Percentiles rank a stretch among this genome's conserved stretches.
phyloP scores from a whole-genome alignment of 768 basidiomycete genomes.

The Leccinum boreale region DNA sequence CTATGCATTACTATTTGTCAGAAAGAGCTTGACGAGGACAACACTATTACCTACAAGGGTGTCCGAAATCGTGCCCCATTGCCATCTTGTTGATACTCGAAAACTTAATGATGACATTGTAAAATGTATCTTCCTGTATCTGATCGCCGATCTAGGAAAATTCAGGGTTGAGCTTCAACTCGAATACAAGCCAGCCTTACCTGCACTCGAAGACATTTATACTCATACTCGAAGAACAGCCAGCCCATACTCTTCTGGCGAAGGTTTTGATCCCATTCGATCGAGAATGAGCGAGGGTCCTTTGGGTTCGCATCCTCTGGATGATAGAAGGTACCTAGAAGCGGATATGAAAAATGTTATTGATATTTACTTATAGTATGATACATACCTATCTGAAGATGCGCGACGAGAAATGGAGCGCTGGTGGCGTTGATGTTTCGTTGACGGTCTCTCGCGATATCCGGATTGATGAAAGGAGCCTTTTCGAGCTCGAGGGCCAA shows the following conservation, averaged over 20 bases:
- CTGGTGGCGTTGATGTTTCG: slow-evolving; percentile 42
- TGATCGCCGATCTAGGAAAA: slow-evolving; percentile 55
- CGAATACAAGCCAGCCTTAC: slow-evolving; percentile 33
- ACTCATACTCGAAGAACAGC: slow-evolving; percentile 63
- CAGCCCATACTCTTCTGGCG: slow-evolving; percentile 44
- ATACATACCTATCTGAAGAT: slow-evolving; percentile 63
- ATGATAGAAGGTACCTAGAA: slow-evolving; percentile 28
- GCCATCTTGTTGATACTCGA: slow-evolving; percentile 58
- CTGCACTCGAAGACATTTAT: slow-evolving; percentile 61
- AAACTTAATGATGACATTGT: slow-evolving; percentile 53
- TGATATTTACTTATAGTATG: slow-evolving; percentile 1
- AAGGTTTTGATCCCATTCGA: slow-evolving; percentile 65
- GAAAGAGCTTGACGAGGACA: slow-evolving; percentile 4
- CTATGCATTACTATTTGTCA: slow-evolving; percentile 32
- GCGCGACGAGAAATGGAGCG: slow-evolving; percentile 51
- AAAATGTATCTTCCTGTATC: slow-evolving; percentile 46
- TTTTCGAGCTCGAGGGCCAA: slow-evolving; percentile 43
- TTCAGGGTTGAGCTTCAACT: background rate
- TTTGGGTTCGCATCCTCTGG: slow-evolving; percentile 23
- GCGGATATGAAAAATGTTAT: background rate
- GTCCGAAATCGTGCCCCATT: slow-evolving; percentile 55
- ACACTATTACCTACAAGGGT: slow-evolving; percentile 50
- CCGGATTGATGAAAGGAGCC: slow-evolving; percentile 54
- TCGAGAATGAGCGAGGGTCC: slow-evolving; percentile 54
- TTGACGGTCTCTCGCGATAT: slow-evolving; percentile 48